These are phyloP conservation scores for Evernia prunastri DNA, from an alignment of 495 filamentous ascomycete genomes.

Conservation along the genomic window DNA sequence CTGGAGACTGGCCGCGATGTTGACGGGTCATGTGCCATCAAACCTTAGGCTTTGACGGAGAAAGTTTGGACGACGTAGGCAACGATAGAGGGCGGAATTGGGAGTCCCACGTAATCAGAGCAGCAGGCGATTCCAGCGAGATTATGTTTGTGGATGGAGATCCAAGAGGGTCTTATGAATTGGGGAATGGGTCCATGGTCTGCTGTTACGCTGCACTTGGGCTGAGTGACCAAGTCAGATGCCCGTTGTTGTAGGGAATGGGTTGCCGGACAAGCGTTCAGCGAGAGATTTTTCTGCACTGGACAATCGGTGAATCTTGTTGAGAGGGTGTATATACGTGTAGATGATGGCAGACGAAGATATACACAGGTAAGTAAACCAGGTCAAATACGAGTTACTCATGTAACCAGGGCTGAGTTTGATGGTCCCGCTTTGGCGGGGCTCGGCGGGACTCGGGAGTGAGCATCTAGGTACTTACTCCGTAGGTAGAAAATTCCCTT, in stretches of 20 bases:
- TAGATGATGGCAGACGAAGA: not conserved
- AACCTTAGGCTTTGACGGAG: not conserved
- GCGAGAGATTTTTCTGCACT: not conserved
- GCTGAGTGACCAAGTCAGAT: constrained; percentile 10
- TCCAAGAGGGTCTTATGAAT: constrained; percentile 11
- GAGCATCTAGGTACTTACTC: no score
- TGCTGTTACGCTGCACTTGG: constrained; percentile 12
- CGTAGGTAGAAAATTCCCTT: no score
- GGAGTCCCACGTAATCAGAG: not conserved
- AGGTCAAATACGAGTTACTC: no score
- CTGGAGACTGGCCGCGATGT: constrained; percentile 10
- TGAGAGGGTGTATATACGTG: not conserved
- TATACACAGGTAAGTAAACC: not conserved
- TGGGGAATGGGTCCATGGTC: constrained; percentile 11
- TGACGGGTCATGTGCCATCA: constrained; percentile 17
- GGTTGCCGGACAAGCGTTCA: not conserved
- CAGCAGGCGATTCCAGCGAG: not conserved
- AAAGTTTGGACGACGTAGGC: not conserved
- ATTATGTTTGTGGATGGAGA: not conserved
- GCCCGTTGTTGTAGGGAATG: not conserved
- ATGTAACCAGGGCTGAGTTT: no score
- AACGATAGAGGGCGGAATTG: not conserved
- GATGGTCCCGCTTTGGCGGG: not conserved
- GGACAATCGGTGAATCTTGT: not conserved
- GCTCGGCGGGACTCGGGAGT: no score